Evolutionary conservation across 805 yeast species (phyloP).

Genomic region (Saturnispora kantuleensis): DNA sequence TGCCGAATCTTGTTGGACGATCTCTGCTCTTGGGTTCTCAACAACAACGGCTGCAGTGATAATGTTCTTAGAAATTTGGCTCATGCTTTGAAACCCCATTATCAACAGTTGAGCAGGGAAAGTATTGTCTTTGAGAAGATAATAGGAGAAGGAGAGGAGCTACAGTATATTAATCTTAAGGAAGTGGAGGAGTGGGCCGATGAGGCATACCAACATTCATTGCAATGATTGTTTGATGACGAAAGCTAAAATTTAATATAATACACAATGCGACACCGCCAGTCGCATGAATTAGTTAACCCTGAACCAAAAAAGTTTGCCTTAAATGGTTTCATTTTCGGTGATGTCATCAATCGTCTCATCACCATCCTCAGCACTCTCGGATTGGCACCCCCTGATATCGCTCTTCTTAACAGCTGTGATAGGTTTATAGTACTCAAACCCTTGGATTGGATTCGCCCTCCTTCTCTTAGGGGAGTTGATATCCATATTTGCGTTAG

Average conservation of each 20-base stretch:
- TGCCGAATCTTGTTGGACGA: conserved; percentile 71
- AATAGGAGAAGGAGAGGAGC: conserved; percentile 28
- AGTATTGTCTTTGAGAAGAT: conserved; percentile 51
- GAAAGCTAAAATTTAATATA: neutral
- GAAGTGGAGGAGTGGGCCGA: conserved; percentile 57
- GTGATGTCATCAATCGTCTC: neutral
- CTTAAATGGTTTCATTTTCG: conserved; percentile 5
- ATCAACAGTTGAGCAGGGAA: conserved; percentile 29
- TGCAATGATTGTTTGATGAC: neutral
- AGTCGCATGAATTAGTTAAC: neutral
- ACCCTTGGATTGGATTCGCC: conserved; percentile 1
- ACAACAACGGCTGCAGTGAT: conserved; percentile 47
- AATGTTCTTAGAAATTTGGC: conserved; percentile 52
- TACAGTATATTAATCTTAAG: conserved; percentile 36
- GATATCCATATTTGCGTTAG: neutral
- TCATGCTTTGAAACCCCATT: conserved; percentile 46
- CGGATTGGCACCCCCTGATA: neutral
- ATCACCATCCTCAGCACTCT: neutral
- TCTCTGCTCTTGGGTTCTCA: conserved; percentile 61
- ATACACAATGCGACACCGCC: neutral
- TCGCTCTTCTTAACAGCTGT: neutral
- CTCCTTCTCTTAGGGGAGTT: conserved; percentile 1
- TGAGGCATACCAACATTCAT: conserved; percentile 26
- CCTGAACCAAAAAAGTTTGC: neutral
- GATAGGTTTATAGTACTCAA: conserved; percentile 6